Percentiles rank a stretch among this genome's conserved stretches.
phyloP scores from a whole-genome alignment of 2,329 filamentous ascomycete species.

The Colletotrichum orchidophilum region DNA sequence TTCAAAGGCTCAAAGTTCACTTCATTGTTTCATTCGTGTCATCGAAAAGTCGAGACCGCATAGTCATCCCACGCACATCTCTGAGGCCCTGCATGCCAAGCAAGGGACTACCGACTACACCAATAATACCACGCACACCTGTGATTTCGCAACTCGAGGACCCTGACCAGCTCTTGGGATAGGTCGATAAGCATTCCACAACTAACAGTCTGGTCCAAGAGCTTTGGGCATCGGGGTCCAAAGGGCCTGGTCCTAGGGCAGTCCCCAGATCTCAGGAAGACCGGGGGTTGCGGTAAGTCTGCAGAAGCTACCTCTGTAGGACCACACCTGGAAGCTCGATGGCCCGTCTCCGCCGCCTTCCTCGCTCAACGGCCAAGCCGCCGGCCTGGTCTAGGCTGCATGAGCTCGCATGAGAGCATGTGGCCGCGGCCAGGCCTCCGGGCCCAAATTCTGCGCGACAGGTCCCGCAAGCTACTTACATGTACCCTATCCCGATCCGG shows the following conservation, averaged over 20 bases:
- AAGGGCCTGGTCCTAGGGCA: background rate
- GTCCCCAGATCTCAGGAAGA: too few relatives aligned
- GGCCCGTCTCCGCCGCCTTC: too few relatives aligned
- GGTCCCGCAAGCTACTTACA: background rate
- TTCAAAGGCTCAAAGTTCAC: background rate
- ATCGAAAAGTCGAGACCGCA: background rate
- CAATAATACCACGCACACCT: too few relatives aligned
- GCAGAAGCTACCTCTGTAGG: too few relatives aligned
- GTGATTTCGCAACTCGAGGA: background rate
- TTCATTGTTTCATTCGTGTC: background rate
- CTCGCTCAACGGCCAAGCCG: background rate
- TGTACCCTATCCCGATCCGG: background rate
- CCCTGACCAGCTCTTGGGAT: background rate
- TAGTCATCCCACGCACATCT: background rate
- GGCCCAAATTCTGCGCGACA: background rate
- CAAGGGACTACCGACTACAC: background rate
- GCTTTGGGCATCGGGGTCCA: background rate
- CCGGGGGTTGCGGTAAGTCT: too few relatives aligned
- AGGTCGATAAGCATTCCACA: background rate
- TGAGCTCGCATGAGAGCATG: background rate
- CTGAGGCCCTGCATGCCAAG: background rate
- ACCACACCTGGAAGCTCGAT: too few relatives aligned
- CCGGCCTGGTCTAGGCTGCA: background rate
- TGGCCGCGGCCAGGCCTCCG: slow-evolving; percentile 14
- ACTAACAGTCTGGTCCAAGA: too few relatives aligned